Evolutionary conservation across 2,329 filamentous ascomycete species (phyloP).

Genomic region (Xylariaceae sp.): DNA sequence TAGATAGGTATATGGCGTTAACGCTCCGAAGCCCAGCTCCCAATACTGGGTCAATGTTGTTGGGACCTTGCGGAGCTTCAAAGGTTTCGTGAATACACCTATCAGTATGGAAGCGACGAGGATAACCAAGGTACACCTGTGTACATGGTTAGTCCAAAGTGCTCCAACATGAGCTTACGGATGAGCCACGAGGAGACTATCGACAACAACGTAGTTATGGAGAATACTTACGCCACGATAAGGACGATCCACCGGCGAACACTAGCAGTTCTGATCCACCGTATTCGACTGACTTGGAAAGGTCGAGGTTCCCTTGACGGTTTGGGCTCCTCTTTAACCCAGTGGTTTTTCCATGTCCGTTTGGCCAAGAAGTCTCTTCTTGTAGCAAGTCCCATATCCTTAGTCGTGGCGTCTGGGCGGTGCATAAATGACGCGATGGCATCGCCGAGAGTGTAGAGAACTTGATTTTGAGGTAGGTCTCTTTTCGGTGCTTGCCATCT

Average conservation of each 20-base stretch:
- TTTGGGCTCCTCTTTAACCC: background rate
- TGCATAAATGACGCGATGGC: conserved; percentile 24
- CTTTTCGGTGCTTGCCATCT: background rate
- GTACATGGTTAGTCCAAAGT: too few species aligned
- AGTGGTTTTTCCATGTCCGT: background rate
- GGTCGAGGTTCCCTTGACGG: conserved; percentile 1
- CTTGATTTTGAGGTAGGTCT: background rate
- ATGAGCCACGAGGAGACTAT: too few species aligned
- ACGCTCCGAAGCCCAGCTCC: conserved; percentile 25
- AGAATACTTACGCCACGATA: background rate
- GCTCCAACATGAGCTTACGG: too few species aligned
- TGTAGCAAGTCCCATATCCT: conserved; percentile 20
- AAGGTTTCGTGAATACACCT: conserved; percentile 7
- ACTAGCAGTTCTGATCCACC: conserved; percentile 10
- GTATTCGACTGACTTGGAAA: conserved; percentile 7
- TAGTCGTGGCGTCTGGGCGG: conserved; percentile 17
- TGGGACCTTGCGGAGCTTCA: conserved; percentile 11
- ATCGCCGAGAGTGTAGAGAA: conserved; percentile 24
- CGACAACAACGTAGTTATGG: too few species aligned
- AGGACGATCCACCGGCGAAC: background rate
- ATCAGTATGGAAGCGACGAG: background rate
- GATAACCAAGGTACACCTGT: conserved; percentile 11
- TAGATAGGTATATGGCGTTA: conserved; percentile 25
- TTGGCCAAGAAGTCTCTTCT: conserved; percentile 13
- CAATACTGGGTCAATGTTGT: conserved; percentile 18